Percentiles rank a stretch among this genome's conserved stretches.
phyloP scores from a whole-genome alignment of 2,329 filamentous ascomycete species.

The Alternaria gaisen region DNA sequence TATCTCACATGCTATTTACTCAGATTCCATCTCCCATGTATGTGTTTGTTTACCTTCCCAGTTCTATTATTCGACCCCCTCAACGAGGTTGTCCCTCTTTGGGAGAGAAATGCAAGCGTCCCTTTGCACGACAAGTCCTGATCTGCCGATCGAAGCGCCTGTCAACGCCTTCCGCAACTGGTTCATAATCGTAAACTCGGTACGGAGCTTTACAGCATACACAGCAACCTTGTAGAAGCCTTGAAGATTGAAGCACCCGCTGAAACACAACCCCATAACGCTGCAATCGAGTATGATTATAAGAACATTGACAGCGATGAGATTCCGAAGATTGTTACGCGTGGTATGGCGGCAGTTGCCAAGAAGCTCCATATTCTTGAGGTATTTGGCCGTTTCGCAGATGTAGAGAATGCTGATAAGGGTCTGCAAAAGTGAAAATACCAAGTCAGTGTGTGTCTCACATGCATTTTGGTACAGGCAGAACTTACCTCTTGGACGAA shows the following conservation, averaged over 20 bases:
- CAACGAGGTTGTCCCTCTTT: neutral
- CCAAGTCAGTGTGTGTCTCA: neutral
- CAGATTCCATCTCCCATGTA: neutral
- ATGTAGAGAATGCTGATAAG: conserved; percentile 57
- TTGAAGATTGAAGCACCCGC: conserved; percentile 51
- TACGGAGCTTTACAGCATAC: conserved; percentile 58
- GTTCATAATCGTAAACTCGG: conserved; percentile 63
- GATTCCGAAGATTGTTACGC: conserved; percentile 38
- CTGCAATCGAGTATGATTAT: conserved; percentile 53
- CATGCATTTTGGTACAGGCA: neutral
- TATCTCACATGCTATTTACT: neutral
- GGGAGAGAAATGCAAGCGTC: neutral
- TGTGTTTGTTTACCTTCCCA: neutral
- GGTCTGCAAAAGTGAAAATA: conserved; percentile 2
- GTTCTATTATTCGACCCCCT: neutral
- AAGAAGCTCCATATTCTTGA: conserved; percentile 34
- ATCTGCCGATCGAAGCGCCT: neutral
- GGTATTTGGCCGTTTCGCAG: conserved; percentile 58
- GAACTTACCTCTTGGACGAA: conserved; percentile 47
- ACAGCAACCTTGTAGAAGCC: conserved; percentile 51
- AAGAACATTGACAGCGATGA: conserved; percentile 52
- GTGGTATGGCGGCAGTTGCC: conserved; percentile 18
- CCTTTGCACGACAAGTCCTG: neutral
- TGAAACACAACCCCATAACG: conserved; percentile 51
- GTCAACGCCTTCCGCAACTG: conserved; percentile 27